Evolutionary conservation across 495 filamentous ascomycete genomes (phyloP).

Genomic region (Penicillium roqueforti): DNA sequence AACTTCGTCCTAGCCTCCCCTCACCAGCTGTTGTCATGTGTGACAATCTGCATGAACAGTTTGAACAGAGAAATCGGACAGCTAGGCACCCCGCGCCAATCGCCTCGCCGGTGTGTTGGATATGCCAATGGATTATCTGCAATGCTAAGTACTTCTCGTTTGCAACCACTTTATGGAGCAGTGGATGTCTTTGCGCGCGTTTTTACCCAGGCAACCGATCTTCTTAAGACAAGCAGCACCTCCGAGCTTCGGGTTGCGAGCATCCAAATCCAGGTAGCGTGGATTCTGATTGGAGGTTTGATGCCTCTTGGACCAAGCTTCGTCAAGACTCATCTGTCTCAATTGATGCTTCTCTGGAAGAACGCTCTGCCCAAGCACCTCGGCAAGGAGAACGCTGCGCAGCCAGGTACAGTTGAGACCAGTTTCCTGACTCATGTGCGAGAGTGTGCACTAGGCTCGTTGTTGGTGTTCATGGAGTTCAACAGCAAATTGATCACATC

Average conservation of each 20-base stretch:
- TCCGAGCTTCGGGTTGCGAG: slow-evolving; percentile 87
- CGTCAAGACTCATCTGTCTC: slow-evolving; percentile 96
- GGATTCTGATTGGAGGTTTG: slow-evolving; percentile 92
- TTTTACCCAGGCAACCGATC: slow-evolving; percentile 81
- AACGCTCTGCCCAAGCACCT: slow-evolving; percentile 94
- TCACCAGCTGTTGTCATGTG: slow-evolving; percentile 82
- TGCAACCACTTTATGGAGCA: slow-evolving; percentile 89
- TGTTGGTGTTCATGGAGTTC: slow-evolving; percentile 89
- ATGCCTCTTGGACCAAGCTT: slow-evolving; percentile 98
- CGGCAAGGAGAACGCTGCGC: slow-evolving; percentile 78
- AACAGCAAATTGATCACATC: slow-evolving; percentile 88
- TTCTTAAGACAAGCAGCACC: slow-evolving; percentile 89
- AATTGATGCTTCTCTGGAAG: slow-evolving; percentile 95
- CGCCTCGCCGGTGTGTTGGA: slow-evolving; percentile 79
- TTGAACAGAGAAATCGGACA: slow-evolving; percentile 79
- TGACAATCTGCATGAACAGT: slow-evolving; percentile 96
- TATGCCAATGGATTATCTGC: slow-evolving; percentile 92
- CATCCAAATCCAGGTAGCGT: slow-evolving; percentile 95
- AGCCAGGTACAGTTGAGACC: slow-evolving; percentile 77
- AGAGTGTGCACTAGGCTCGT: slow-evolving; percentile 89
- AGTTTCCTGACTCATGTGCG: slow-evolving; percentile 92
- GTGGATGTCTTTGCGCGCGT: slow-evolving; percentile 92
- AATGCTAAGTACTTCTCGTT: slow-evolving; percentile 80
- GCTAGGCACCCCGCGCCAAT: slow-evolving; percentile 69
- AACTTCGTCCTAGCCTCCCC: slow-evolving; percentile 86